Percentiles rank a stretch among this genome's conserved stretches.
Evolutionary conservation across 345 rosid species (phyloP).

Genomic region (Luvunga scandens): DNA sequence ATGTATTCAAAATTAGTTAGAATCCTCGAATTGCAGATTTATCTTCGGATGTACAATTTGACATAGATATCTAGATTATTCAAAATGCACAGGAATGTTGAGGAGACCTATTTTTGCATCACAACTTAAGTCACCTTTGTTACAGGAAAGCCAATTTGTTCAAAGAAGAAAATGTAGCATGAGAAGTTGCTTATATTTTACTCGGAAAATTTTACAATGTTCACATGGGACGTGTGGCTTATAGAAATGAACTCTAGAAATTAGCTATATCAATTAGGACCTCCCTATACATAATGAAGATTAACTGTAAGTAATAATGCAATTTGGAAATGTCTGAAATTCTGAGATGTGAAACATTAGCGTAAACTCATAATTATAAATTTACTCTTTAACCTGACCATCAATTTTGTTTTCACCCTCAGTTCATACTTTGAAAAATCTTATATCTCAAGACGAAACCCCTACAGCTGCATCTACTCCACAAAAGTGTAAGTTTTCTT

Average conservation of each 20-base stretch:
- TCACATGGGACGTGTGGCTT: background rate
- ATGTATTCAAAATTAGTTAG: background rate
- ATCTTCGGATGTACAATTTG: background rate
- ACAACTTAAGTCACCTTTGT: background rate
- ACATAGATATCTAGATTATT: background rate
- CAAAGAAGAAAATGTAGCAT: background rate
- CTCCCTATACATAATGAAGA: background rate
- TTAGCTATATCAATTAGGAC: background rate
- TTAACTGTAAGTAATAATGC: background rate
- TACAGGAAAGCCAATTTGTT: background rate
- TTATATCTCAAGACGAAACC: slow-evolving; percentile 83
- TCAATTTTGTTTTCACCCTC: slow-evolving; percentile 23
- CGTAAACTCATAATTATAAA: background rate
- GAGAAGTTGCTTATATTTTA: background rate
- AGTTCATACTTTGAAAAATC: slow-evolving; percentile 84
- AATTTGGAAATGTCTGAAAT: background rate
- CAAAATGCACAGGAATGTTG: background rate
- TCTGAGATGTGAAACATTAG: background rate
- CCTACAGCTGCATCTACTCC: slow-evolving; percentile 49
- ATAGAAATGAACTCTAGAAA: background rate
- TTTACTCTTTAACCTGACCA: slow-evolving; percentile 12
- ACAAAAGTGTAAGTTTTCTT: slow-evolving; percentile 58
- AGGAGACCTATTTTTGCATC: background rate
- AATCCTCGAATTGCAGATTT: background rate
- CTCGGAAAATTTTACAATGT: background rate